These are phyloP conservation scores for Alnus rubra DNA, from an alignment of 306 rosid genomes.

Conservation along the genomic window DNA sequence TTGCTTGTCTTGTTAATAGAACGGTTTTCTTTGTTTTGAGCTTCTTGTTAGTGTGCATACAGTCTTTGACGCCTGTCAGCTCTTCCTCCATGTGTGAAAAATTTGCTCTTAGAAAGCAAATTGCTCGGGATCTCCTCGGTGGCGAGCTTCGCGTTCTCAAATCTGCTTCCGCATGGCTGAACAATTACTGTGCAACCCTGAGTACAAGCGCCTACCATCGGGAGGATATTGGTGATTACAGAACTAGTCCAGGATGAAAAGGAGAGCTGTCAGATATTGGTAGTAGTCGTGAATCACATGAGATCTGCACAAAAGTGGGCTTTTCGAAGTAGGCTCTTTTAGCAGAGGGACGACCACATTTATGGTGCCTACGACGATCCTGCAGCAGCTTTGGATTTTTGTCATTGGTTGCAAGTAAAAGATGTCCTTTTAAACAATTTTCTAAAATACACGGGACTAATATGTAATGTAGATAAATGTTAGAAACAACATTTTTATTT, in stretches of 20 bases:
- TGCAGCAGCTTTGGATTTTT: not conserved
- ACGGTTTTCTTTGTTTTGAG: not conserved
- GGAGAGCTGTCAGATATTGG: not conserved
- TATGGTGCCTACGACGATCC: not conserved
- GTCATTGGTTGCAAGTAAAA: not conserved
- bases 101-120: constrained; percentile 37
- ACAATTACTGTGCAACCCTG: constrained; percentile 51
- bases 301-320: not conserved
- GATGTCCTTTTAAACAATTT: not conserved
- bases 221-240: not conserved
- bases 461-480: too few species aligned
- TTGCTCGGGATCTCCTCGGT: constrained; percentile 60
- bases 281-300: not conserved
- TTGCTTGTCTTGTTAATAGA: constrained; percentile 12
- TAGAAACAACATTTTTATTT: too few species aligned
- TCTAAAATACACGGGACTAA: not conserved
- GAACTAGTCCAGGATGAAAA: not conserved
- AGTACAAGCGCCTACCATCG: not conserved
- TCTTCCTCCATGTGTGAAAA: constrained; percentile 22
- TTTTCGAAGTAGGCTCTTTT: too few species aligned
- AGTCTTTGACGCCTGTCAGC: constrained; percentile 43
- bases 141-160: constrained; percentile 71
- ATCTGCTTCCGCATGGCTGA: constrained; percentile 62
- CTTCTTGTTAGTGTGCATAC: constrained; percentile 18
- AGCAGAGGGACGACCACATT: not conserved